Base-by-base conservation (phyloP, 2,329 filamentous ascomycete species). In the Aspergillus hortae region DNA sequence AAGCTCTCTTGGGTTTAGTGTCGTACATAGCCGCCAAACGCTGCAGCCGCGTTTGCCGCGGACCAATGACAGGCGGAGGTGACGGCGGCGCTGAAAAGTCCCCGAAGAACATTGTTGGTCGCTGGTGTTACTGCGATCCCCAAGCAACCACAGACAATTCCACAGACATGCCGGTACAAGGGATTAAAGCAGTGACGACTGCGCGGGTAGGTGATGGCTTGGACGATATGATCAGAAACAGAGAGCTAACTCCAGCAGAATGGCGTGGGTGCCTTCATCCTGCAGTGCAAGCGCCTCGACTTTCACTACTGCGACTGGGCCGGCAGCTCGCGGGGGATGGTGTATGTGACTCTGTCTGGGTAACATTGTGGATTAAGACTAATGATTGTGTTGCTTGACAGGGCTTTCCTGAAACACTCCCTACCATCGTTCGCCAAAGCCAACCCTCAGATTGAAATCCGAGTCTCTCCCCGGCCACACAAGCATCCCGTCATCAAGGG, bases 301-400 rank as follows among this genome's bases (percentile, higher is more conserved):
- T 90, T 99, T 68, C 89, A 95, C 77, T 99, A 96, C 79, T 97
- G 94, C 79, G 91, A 97, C 80, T 92, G 88, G 84, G 90, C 89
- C 52, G 94, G 92, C 57, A 95, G 90, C 72, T 97, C 92, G 35
- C 85, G 79, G 67, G 94, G 94, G 68, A 96, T 97, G 91, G 94
- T 95, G 89, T 94, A 80, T 58, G 81, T 68, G 42, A 38, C 54
- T 23, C 46, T 55, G 17, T 6, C 33, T 6, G 35, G 35, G 4
- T n/a, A 38, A 5, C 11, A 38, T 15, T n/a, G 35, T 38, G 6
- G n/a, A 42, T 4, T 10, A 6, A 15, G 19, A 11, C 40, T 19
- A n/a, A 17, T 11, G 15, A 17, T 23, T 42, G 40, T 42, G n/a
- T 17, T 42, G 11, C 27, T 38, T 23, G 23, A 12, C 64, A 95